Base-by-base conservation (phyloP, 2,329 filamentous ascomycete species). In the Septoria petroselini region DNA sequence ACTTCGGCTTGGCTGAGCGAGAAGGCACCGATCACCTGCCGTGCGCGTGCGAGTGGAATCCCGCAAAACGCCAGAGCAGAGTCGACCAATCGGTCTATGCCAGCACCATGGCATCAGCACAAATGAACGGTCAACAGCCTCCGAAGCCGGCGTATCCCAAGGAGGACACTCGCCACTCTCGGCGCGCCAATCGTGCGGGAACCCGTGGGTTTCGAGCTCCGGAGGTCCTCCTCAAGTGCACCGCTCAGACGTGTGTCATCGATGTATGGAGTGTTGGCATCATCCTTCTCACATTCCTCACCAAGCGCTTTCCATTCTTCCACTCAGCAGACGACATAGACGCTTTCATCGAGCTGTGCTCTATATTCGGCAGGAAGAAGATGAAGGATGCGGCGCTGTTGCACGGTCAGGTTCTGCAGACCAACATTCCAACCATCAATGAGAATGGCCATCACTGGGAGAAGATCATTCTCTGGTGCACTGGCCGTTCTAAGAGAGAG, bases 241-340 rank as follows among this genome's bases (percentile, higher is more conserved):
- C 91, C 0, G 86, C 90, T 57, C 93, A 98, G 69, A 94, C 86
- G 3, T 91, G 87, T 35, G 67, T 91, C 60, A 93, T 98, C 60
- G 93, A 98, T 67, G 86, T 98, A 58, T 98, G 93, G 93, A 95
- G 89, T 18, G 91, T 85, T 0, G 93, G 93, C 34, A 91, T 98
- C n/a, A 95, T 98, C 48, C 78, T 98, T 2, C 76, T 98, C n/a
- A 98, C 93, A 0, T 86, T 98, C 56, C 76, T 98, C 11, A 91
- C 88, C 33, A 86, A 86, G 49, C 84, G 93, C 3, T 98, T 98
- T 63, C 93, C 93, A 1, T 98, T 98, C 71, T 98, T 98, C 77
- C 96, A 98, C 71, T 95, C 88, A 38, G 86, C 90, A n/a, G 93
- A 98, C 68, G 93, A 98, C 63, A 86, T 98, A 40, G 93, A 98